A percentile compares a stretch with the other conserved stretches of the same genome.
These are phyloP conservation scores for Hyaloperonospora brassicae DNA, from an alignment of 352 stramenopile genomes.

Conservation along the genomic window DNA sequence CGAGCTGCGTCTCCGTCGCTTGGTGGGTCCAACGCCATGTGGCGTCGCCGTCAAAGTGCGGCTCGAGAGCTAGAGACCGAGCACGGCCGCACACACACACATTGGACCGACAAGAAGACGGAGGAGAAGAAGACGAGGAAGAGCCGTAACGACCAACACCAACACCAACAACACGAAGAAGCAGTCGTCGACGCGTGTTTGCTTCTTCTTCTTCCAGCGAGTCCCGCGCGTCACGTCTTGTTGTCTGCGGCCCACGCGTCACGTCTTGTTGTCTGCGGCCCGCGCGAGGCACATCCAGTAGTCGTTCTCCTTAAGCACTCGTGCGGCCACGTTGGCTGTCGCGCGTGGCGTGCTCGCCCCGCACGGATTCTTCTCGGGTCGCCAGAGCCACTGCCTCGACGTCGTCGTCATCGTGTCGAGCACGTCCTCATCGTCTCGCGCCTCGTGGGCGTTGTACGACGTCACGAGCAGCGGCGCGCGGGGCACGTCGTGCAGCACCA, in stretches of 20 bases:
- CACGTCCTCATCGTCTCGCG: slow-evolving; percentile 68
- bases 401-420: slow-evolving; percentile 46
- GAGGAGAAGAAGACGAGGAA: slow-evolving; percentile 1
- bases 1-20: slow-evolving; percentile 46
- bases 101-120: background rate
- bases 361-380: slow-evolving; percentile 58
- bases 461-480: slow-evolving; percentile 64
- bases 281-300: slow-evolving; percentile 76
- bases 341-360: slow-evolving; percentile 35
- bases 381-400: slow-evolving; percentile 58
- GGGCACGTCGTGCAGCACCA: slow-evolving; percentile 46
- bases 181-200: background rate
- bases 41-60: slow-evolving; percentile 33
- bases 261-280: slow-evolving; percentile 3
- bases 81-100: background rate
- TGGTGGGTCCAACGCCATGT: slow-evolving; percentile 46
- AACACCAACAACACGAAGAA: background rate
- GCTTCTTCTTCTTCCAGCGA: background rate
- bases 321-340: slow-evolving; percentile 51
- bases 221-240: background rate
- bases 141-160: too few species aligned
- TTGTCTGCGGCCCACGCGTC: slow-evolving; percentile 15
- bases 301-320: slow-evolving; percentile 64
- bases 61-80: slow-evolving; percentile 26
- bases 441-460: slow-evolving; percentile 81